These are phyloP conservation scores for Platismatia glauca DNA, from an alignment of 495 filamentous ascomycete species.

Conservation along the genomic window DNA sequence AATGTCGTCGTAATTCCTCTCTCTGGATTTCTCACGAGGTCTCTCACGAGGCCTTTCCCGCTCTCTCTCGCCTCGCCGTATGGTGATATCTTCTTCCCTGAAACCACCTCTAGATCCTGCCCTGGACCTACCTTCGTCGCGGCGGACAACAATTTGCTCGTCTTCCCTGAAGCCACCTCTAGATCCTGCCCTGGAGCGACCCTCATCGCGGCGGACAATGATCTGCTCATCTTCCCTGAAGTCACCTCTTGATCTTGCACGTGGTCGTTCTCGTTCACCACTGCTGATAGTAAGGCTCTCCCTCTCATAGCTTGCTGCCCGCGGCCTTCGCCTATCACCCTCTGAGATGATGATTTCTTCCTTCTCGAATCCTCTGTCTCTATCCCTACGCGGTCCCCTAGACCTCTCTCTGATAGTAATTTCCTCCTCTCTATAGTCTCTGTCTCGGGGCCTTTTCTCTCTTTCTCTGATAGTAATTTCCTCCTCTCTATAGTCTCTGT, in stretches of 20 bases:
- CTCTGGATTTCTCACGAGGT: constrained; percentile 19
- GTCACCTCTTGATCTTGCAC: constrained; percentile 13
- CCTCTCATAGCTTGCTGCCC: constrained; percentile 31
- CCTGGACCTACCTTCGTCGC: constrained; percentile 17
- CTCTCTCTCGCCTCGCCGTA: constrained; percentile 19
- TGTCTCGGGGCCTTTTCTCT: constrained; percentile 9
- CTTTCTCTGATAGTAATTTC: constrained; percentile 16
- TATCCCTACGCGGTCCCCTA: constrained; percentile 19
- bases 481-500: constrained; percentile 22
- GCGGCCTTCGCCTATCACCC: constrained; percentile 22
- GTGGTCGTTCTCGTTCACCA: constrained; percentile 18
- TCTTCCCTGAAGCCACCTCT: constrained; percentile 16
- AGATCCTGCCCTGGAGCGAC: constrained; percentile 19
- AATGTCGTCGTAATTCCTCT: constrained; percentile 29
- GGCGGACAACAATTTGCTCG: constrained; percentile 22
- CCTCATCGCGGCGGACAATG: constrained; percentile 19
- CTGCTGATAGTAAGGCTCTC: constrained; percentile 28
- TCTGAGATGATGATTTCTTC: constrained; percentile 27
- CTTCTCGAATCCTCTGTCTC: constrained; percentile 20
- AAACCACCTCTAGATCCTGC: constrained; percentile 24
- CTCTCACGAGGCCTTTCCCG: constrained; percentile 19
- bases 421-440: constrained; percentile 25
- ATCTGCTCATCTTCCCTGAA: constrained; percentile 19
- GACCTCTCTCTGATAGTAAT: constrained; percentile 27
- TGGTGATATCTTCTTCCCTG: constrained; percentile 25